Percentiles rank a stretch among this genome's conserved stretches.
These are phyloP conservation scores for Albifimbria verrucaria DNA, from an alignment of 2,329 filamentous ascomycete genomes.

Conservation along the genomic window DNA sequence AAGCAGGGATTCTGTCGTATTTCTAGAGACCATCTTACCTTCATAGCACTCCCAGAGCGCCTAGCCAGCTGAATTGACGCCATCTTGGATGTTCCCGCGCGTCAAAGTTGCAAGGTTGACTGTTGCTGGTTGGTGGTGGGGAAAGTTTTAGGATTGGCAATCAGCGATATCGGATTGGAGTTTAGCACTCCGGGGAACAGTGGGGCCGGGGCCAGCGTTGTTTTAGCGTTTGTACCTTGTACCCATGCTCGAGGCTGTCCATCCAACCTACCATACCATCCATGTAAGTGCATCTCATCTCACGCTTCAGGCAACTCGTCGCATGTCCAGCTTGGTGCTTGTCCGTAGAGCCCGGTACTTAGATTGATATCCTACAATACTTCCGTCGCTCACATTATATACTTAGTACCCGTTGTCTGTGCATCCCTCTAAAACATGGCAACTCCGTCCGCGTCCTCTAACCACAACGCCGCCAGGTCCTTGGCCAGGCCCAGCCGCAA, in stretches of 20 bases:
- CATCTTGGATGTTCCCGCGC: conserved; percentile 32
- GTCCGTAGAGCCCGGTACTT: too few relatives aligned
- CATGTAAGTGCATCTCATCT: too few relatives aligned
- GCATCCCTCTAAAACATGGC: conserved; percentile 33
- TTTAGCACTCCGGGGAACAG: conserved; percentile 18
- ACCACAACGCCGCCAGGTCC: conserved; percentile 69
- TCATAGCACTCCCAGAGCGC: conserved; percentile 45
- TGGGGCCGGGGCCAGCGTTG: too few relatives aligned
- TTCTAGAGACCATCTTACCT: too few relatives aligned
- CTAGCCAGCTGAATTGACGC: conserved; percentile 48
- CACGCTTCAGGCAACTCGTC: too few relatives aligned
- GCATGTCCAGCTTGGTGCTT: too few relatives aligned
- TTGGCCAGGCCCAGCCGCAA: conserved; percentile 71
- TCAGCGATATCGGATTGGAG: conserved; percentile 31
- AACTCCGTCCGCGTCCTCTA: conserved; percentile 60
- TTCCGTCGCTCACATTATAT: conserved; percentile 6
- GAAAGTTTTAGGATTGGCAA: conserved; percentile 30
- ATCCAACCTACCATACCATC: too few relatives aligned
- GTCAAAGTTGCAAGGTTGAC: conserved; percentile 10
- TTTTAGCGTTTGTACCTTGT: too few relatives aligned
- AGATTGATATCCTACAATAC: conserved; percentile 3
- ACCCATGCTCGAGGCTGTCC: too few relatives aligned
- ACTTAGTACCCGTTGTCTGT: conserved; percentile 1
- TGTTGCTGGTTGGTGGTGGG: conserved; percentile 24
- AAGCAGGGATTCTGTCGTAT: too few relatives aligned